Conservation (phyloP, 345 rosid species). For the Reutealis trisperma region DNA sequence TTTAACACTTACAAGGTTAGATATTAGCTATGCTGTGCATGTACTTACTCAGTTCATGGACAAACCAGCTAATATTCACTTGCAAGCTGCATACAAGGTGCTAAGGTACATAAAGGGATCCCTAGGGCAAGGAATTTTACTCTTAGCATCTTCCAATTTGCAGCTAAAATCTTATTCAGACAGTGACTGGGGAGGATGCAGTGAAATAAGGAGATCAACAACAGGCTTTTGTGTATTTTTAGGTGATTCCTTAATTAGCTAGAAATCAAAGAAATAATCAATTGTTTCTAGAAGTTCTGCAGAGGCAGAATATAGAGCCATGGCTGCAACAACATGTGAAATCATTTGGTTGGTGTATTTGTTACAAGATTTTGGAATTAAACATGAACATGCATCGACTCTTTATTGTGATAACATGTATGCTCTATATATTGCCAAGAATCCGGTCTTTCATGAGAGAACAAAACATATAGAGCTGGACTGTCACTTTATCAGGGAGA, state of each 20-base stretch:
- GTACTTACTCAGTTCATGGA: too few relatives aligned
- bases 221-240: neutral
- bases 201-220: neutral
- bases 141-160: too few relatives aligned
- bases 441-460: neutral
- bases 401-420: neutral
- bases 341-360: neutral
- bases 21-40: too few relatives aligned
- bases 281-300: neutral
- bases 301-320: neutral
- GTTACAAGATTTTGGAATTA: neutral
- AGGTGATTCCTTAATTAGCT: neutral
- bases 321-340: neutral
- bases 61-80: too few relatives aligned
- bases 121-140: too few relatives aligned
- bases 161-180: too few relatives aligned
- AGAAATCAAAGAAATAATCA: neutral
- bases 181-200: too few relatives aligned
- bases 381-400: neutral
- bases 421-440: neutral
- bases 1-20: too few relatives aligned
- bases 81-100: too few relatives aligned
- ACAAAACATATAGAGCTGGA: neutral
- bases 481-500: neutral
- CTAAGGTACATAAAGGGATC: too few relatives aligned